These are phyloP conservation scores for Syncephalastrum racemosum DNA, from an alignment of 371 early-diverging fungal species.

Conservation along the genomic window DNA sequence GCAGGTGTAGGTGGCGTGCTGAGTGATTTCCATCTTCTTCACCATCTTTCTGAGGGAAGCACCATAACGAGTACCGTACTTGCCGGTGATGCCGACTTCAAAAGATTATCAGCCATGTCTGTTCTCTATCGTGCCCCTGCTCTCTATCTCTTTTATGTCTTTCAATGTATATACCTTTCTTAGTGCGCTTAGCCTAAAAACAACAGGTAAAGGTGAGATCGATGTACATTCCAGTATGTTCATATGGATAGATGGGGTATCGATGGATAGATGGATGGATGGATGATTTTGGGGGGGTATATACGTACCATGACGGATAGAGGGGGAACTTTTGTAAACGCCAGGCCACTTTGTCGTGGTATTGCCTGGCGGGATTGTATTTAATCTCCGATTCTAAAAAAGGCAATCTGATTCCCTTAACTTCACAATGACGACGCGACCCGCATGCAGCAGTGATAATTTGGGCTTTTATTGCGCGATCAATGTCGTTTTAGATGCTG, in stretches of 20 bases:
- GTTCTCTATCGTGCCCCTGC: background rate
- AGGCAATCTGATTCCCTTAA: too few relatives aligned
- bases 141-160: background rate
- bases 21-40: constrained; percentile 99
- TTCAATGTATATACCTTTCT: constrained; percentile 69
- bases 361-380: too few relatives aligned
- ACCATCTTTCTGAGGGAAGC: constrained; percentile 99
- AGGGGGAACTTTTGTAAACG: too few relatives aligned
- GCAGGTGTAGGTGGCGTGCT: constrained; percentile 99
- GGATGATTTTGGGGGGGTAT: too few relatives aligned
- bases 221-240: background rate
- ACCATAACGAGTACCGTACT: constrained; percentile 99
- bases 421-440: too few relatives aligned
- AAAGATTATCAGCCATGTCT: constrained; percentile 3
- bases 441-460: too few relatives aligned
- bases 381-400: too few relatives aligned
- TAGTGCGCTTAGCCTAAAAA: constrained; percentile 95
- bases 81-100: constrained; percentile 97
- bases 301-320: too few relatives aligned
- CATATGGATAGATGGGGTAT: constrained; percentile 25
- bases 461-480: too few relatives aligned
- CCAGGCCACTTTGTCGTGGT: too few relatives aligned
- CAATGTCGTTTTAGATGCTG: too few relatives aligned
- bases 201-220: background rate
- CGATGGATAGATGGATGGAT: too few relatives aligned